Base-by-base conservation (phyloP, 2,329 filamentous ascomycete genomes). In the Dothistroma pini region DNA sequence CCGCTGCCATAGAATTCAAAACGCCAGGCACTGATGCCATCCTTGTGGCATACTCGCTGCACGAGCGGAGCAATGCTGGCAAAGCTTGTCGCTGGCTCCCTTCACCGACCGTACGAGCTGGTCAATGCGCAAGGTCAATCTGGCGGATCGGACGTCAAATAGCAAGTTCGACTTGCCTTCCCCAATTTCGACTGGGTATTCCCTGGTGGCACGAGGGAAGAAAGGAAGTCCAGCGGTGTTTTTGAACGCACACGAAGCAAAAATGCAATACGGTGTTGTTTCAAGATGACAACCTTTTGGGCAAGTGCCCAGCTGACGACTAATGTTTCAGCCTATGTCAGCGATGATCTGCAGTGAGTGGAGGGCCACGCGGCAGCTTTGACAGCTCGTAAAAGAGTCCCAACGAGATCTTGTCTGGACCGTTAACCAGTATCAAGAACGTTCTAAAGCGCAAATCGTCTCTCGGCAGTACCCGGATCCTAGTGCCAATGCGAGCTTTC, bases 401-500 rank as follows among this genome's bases (percentile, higher is more conserved):
- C 41, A 19, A 44, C 16, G 16, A 44, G 0, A 19, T 44, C 41
- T 9, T 44, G 41, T 44, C 41, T 44, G n/a, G 14, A 44, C 14
- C 41, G 4, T 19, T 8, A n/a, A 44, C 41, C 41, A 44, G 41
- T 19, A 19, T 44, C 48, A 51, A 1, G 21, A 51, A 25, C 48
- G 14, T 31, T 51, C 10, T 51, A 51, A 31, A 51, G 22, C 21
- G 29, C 7, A 31, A 10, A 29, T 19, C 31, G 31, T 32, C 11
- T 35, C 5, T 53, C 51, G 31, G 31, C n/a, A 53, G 29, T 53
- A 29, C 19, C 51, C 51, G 35, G 1, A 57, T 50, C 55, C 55
- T 34, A 32, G 55, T 56, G 35, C 22, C 35, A 22, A 48, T 48
- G 38, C 55, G 47, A 51, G 50, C 14, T 47, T 51, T 35, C 25